phyloP scores from a whole-genome alignment of 2,329 filamentous ascomycete genomes.

The Trichophyton simii region DNA sequence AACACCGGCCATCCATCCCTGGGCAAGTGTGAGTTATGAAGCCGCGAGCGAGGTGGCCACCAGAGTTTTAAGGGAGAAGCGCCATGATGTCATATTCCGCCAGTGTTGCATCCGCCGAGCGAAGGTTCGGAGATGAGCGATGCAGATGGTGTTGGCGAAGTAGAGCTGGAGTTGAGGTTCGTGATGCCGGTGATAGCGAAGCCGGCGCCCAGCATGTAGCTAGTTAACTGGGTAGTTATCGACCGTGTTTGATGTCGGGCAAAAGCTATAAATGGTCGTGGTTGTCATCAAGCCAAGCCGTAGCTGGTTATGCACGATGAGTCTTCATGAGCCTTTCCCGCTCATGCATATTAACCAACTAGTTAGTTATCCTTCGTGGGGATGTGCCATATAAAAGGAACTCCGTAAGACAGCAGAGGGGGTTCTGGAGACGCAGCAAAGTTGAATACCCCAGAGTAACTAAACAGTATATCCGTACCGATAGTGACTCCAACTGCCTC shows the following conservation, averaged over 20 bases:
- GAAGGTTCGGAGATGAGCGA: slow-evolving; percentile 5
- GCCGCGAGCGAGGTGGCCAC: background rate
- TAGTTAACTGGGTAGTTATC: too few species aligned
- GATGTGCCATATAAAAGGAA: background rate
- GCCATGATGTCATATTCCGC: background rate
- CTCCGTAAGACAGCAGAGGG: too few species aligned
- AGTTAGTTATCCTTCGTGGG: background rate
- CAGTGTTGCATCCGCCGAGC: background rate
- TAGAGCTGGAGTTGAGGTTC: too few species aligned
- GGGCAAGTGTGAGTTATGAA: background rate
- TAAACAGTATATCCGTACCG: too few species aligned
- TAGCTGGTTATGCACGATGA: background rate
- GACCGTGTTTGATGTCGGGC: too few species aligned
- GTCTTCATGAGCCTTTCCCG: background rate
- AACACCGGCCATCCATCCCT: background rate
- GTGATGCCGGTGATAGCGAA: too few species aligned
- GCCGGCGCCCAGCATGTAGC: too few species aligned
- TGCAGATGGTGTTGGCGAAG: background rate
- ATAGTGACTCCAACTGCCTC: background rate
- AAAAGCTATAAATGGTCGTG: too few species aligned
- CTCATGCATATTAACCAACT: background rate
- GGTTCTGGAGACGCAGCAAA: too few species aligned
- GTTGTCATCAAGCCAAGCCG: background rate
- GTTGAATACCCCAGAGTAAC: too few species aligned
- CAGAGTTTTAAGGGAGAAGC: background rate